Percentiles rank a stretch among this genome's conserved stretches.
These are phyloP conservation scores for Phytophthora crassamura DNA, from an alignment of 352 stramenopile species.

Conservation along the genomic window DNA sequence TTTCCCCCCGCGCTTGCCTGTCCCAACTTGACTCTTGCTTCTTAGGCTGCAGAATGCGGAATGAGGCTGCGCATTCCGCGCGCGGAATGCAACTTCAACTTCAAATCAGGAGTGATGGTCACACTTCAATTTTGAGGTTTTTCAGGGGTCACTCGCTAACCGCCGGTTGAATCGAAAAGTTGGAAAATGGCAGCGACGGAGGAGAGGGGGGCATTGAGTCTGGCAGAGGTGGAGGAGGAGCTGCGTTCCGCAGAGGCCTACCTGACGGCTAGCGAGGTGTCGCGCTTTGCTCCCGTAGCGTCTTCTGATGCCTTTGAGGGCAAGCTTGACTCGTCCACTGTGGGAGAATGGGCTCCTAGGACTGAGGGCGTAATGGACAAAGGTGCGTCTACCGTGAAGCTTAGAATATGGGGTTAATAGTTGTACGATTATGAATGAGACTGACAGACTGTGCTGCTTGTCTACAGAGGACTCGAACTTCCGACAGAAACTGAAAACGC, in stretches of 20 bases:
- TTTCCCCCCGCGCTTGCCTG: too few species aligned
- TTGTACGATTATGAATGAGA: background rate
- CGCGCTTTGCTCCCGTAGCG: background rate
- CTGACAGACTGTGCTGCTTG: background rate
- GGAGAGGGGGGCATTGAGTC: constrained; percentile 35
- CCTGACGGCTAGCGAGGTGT: constrained; percentile 32
- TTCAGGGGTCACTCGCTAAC: constrained; percentile 20
- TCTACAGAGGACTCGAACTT: constrained; percentile 28
- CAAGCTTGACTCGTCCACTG: background rate
- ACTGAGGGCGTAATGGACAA: constrained; percentile 12
- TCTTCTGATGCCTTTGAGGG: background rate
- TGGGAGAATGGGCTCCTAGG: constrained; percentile 5
- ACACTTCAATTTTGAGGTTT: constrained; percentile 50
- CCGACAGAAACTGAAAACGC: constrained; percentile 36
- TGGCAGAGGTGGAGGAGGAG: constrained; percentile 75
- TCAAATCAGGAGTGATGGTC: constrained; percentile 59
- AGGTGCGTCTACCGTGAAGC: background rate
- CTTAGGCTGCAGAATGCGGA: constrained; percentile 31
- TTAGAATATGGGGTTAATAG: background rate
- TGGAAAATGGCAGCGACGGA: constrained; percentile 26
- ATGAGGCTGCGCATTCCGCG: constrained; percentile 17
- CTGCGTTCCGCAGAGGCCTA: constrained; percentile 70
- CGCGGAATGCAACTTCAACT: constrained; percentile 38
- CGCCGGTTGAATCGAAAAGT: constrained; percentile 27
- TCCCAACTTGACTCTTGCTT: too few species aligned